A percentile compares a stretch with the other conserved stretches of the same genome.
These are phyloP conservation scores for Fomitopsis betulina DNA, from an alignment of 1,284 basidiomycete genomes.

Conservation along the genomic window DNA sequence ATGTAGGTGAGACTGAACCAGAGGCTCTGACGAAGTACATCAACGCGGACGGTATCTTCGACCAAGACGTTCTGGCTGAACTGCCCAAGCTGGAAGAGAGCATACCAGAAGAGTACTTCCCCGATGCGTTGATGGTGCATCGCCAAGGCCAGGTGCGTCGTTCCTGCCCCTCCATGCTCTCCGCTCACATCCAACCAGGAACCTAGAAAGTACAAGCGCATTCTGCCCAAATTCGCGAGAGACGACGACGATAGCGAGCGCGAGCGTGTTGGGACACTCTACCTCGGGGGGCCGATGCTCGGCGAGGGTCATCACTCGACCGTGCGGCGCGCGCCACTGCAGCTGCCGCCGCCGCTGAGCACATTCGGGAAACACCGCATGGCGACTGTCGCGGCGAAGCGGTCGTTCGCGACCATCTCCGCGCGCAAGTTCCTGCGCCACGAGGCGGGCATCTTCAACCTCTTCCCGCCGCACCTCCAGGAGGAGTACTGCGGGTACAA, in stretches of 20 bases:
- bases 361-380: slow-evolving; percentile 20
- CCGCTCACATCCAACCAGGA: background rate
- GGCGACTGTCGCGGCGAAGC: slow-evolving; percentile 32
- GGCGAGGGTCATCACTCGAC: slow-evolving; percentile 31
- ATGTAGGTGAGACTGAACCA: background rate
- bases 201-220: slow-evolving; percentile 20
- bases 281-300: slow-evolving; percentile 26
- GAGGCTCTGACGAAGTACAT: background rate
- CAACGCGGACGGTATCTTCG: background rate
- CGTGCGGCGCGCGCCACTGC: slow-evolving; percentile 29
- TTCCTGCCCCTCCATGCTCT: background rate
- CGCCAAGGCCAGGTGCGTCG: slow-evolving; percentile 15
- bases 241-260: background rate
- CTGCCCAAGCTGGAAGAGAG: slow-evolving; percentile 29
- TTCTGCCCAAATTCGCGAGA: slow-evolving; percentile 13
- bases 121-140: slow-evolving; percentile 29
- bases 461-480: slow-evolving; percentile 39
- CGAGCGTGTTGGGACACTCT: slow-evolving; percentile 19
- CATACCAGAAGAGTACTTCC: slow-evolving; percentile 28
- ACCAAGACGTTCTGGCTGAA: slow-evolving; percentile 1
- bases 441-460: slow-evolving; percentile 41
- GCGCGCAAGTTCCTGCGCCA: slow-evolving; percentile 26
- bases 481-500: slow-evolving; percentile 47
- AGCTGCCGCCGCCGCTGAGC: slow-evolving; percentile 26
- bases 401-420: slow-evolving; percentile 13